These are phyloP conservation scores for Leishmania braziliensis DNA, from an alignment of 208 protist genomes.

Conservation along the genomic window DNA sequence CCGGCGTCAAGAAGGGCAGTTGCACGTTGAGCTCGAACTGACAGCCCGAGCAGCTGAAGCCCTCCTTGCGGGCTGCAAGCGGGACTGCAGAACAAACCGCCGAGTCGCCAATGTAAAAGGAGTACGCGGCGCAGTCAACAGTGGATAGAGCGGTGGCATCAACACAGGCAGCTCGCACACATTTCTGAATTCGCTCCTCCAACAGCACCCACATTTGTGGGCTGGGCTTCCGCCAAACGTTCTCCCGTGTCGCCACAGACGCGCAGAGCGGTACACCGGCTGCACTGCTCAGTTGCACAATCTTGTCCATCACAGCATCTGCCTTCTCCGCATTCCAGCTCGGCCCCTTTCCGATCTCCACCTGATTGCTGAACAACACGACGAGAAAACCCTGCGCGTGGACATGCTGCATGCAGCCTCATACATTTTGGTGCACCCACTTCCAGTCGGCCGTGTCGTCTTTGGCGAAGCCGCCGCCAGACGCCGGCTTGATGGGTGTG, in stretches of 20 bases:
- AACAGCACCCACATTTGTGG: slow-evolving; percentile 87
- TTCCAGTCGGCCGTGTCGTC: slow-evolving; percentile 71
- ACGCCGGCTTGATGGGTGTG: slow-evolving; percentile 66
- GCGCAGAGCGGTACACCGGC: slow-evolving; percentile 67
- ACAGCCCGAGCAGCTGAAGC: slow-evolving; percentile 91
- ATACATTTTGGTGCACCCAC: slow-evolving; percentile 54
- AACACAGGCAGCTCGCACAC: slow-evolving; percentile 1
- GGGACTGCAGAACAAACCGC: slow-evolving; percentile 72
- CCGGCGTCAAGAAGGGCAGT: slow-evolving; percentile 91
- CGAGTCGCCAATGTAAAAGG: slow-evolving; percentile 94
- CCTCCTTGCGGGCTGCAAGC: slow-evolving; percentile 80
- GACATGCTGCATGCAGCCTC: slow-evolving; percentile 46
- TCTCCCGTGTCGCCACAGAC: slow-evolving; percentile 75
- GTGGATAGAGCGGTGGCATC: not conserved
- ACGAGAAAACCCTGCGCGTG: slow-evolving; percentile 75
- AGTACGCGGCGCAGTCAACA: slow-evolving; percentile 36
- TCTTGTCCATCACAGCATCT: slow-evolving; percentile 50
- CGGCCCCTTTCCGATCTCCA: slow-evolving; percentile 65
- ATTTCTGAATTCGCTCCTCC: slow-evolving; percentile 39
- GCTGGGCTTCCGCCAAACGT: slow-evolving; percentile 91
- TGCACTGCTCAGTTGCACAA: slow-evolving; percentile 44
- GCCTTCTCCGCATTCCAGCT: slow-evolving; percentile 63
- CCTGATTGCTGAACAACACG: slow-evolving; percentile 94
- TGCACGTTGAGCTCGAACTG: slow-evolving; percentile 89
- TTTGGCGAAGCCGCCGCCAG: slow-evolving; percentile 59